Base-by-base conservation (phyloP, 768 basidiomycete species). In the Lentinus brumalis region DNA sequence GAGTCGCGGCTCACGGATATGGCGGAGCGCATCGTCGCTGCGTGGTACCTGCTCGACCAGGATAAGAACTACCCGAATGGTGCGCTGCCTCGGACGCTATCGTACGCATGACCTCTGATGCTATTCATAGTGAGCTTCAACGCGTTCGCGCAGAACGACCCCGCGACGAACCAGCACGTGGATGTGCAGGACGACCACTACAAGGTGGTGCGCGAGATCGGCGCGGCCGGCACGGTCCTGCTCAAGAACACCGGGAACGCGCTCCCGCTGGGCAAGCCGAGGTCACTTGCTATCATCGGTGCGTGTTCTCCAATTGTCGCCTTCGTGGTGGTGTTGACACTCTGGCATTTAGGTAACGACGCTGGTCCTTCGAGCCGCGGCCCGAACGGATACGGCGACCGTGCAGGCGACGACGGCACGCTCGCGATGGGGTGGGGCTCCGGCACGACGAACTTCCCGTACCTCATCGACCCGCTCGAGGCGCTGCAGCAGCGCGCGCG, bases 341-440 rank as follows among this genome's bases (percentile, higher is more conserved):
- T 18, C 57, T 41, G 42, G 18, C 3, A 38, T 44, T 5, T 32
- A 64, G 81, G 83, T 32, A 77, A 76, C 31, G 84, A 85, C 66
- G 76, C 82, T 5, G 82, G 76, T 8, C 81, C 83, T 0, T 70
- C 74, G 29, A 57, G 65, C 5, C 63, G 67, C 8, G 84, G 84
- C 4, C 81, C 84, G 1, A 86, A 86, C 68, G 79, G 74, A 6
- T 83, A 73, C 61, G 40, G 64, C 3, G 83, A 83, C 59, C 75
- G 73, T 18, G 73, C 72, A 38, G 74, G 77, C 31, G 70, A 71
- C 42, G 74, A 77, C 52, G 93, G 93, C 10, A 80, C 89, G 16
- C 79, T 97, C 21, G 93, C 92, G 8, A 89, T 94, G 88, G 94
- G 94, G 14, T 97, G 95, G 95, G 95, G 64, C 45, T 67, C 60